Percentiles rank a stretch among this genome's conserved stretches.
Evolutionary conservation across 2,329 filamentous ascomycete species (phyloP).

Genomic region (Aspergillus thermomutatus): DNA sequence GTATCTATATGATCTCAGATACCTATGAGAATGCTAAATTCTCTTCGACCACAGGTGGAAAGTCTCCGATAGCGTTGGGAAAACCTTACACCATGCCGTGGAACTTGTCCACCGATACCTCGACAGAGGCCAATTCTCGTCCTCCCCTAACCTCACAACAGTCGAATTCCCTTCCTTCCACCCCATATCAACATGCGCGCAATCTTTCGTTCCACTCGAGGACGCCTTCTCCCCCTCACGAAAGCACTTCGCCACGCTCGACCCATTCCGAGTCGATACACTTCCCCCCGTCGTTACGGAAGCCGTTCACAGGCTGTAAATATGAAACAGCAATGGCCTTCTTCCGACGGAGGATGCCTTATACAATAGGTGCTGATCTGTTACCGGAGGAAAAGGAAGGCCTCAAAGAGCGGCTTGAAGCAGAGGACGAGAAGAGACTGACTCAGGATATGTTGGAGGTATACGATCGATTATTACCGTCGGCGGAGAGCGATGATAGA

Average conservation of each 20-base stretch:
- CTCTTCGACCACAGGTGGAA: conserved; percentile 38
- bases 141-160: conserved; percentile 59
- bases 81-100: conserved; percentile 41
- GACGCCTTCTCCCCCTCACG: conserved; percentile 73
- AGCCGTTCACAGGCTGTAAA: conserved; percentile 69
- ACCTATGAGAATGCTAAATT: conserved; percentile 42
- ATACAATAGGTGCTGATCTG: conserved; percentile 78
- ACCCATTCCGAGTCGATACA: conserved; percentile 86
- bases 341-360: conserved; percentile 83
- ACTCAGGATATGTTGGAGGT: conserved; percentile 80
- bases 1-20: conserved; percentile 39
- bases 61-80: conserved; percentile 41
- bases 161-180: conserved; percentile 89
- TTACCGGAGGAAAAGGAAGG: conserved; percentile 67
- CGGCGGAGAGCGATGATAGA: conserved; percentile 71
- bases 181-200: conserved; percentile 82
- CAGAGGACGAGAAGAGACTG: conserved; percentile 71
- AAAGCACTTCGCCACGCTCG: conserved; percentile 82
- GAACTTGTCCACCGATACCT: conserved; percentile 34
- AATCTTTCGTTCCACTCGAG: conserved; percentile 77
- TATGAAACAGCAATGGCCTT: conserved; percentile 84
- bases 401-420: conserved; percentile 66
- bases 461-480: conserved; percentile 82
- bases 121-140: conserved; percentile 39
- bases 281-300: conserved; percentile 64